Evolutionary conservation across 2,329 filamentous ascomycete species (phyloP).

Genomic region (Annulohypoxylon truncatum): DNA sequence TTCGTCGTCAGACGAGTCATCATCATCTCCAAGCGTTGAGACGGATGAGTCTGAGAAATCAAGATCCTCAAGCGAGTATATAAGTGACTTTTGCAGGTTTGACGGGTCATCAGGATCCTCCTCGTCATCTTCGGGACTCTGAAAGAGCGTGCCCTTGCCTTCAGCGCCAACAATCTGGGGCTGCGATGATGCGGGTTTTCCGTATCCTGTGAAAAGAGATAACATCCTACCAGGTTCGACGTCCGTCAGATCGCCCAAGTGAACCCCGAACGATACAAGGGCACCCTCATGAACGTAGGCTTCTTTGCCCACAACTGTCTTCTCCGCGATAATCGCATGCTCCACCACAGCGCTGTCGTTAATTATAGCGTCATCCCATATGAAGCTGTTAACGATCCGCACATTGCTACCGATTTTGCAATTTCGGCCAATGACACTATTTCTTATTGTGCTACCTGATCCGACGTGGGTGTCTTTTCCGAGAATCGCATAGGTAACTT

Average conservation of each 20-base stretch:
- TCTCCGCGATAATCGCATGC: slow-evolving; percentile 80
- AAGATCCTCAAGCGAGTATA: slow-evolving; percentile 65
- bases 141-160: slow-evolving; percentile 64
- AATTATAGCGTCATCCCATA: slow-evolving; percentile 87
- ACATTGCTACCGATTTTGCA: slow-evolving; percentile 91
- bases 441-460: slow-evolving; percentile 74
- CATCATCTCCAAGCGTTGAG: slow-evolving; percentile 71
- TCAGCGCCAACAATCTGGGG: slow-evolving; percentile 59
- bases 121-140: slow-evolving; percentile 61
- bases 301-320: slow-evolving; percentile 75
- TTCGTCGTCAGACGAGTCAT: slow-evolving; percentile 74
- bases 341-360: slow-evolving; percentile 78
- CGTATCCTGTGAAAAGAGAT: slow-evolving; percentile 54
- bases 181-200: slow-evolving; percentile 56
- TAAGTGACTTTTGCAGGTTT: slow-evolving; percentile 64
- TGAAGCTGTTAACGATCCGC: slow-evolving; percentile 79
- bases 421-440: slow-evolving; percentile 83
- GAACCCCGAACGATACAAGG: slow-evolving; percentile 82
- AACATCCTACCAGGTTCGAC: slow-evolving; percentile 54
- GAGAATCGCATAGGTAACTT: slow-evolving; percentile 77
- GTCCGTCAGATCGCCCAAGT: slow-evolving; percentile 71
- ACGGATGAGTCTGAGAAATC: slow-evolving; percentile 67
- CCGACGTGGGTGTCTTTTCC: slow-evolving; percentile 82
- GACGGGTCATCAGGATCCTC: slow-evolving; percentile 63
- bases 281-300: slow-evolving; percentile 77